phyloP scores from a whole-genome alignment of 192 early-diverging fungal genomes.

The Coemansia erecta region DNA sequence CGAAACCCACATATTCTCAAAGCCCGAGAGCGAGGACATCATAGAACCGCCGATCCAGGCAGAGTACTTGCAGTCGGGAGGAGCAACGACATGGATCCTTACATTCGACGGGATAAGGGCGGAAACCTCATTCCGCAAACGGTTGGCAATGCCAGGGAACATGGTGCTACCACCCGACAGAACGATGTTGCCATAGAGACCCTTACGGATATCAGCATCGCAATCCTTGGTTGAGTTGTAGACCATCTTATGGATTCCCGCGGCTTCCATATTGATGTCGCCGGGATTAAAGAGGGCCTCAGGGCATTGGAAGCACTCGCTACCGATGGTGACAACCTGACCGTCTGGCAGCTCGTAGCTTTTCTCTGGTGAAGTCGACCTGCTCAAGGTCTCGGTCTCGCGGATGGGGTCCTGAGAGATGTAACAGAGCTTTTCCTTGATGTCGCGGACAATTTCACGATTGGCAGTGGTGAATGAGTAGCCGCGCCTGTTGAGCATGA shows the following conservation, averaged over 20 bases:
- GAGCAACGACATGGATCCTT: slow-evolving; percentile 98
- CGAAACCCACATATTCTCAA: slow-evolving; percentile 99
- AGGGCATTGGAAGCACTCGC: slow-evolving; percentile 96
- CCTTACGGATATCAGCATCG: slow-evolving; percentile 94
- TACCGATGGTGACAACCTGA: slow-evolving; percentile 96
- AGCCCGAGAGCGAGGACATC: slow-evolving; percentile 93
- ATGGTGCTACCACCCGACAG: slow-evolving; percentile 96
- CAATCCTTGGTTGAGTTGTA: slow-evolving; percentile 98
- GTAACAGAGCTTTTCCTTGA: slow-evolving; percentile 99
- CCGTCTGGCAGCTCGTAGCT: slow-evolving; percentile 98
- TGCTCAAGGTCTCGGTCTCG: slow-evolving; percentile 93
- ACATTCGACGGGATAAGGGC: slow-evolving; percentile 90
- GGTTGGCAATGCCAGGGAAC: slow-evolving; percentile 96
- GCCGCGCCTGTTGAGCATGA: slow-evolving; percentile 93
- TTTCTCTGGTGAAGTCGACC: slow-evolving; percentile 93
- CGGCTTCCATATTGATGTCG: slow-evolving; percentile 84
- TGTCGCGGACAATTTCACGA: slow-evolving; percentile 97
- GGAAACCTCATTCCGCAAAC: slow-evolving; percentile 97
- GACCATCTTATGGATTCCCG: slow-evolving; percentile 95
- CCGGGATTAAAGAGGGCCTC: slow-evolving; percentile 98
- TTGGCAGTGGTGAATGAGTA: slow-evolving; percentile 96
- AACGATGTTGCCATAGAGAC: slow-evolving; percentile 95
- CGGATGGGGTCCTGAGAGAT: slow-evolving; percentile 96
- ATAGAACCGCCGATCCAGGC: slow-evolving; percentile 99
- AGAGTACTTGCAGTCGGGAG: slow-evolving; percentile 98